These are phyloP conservation scores for Yamadazyma nakazawae DNA, from an alignment of 805 yeast genomes.

Conservation along the genomic window DNA sequence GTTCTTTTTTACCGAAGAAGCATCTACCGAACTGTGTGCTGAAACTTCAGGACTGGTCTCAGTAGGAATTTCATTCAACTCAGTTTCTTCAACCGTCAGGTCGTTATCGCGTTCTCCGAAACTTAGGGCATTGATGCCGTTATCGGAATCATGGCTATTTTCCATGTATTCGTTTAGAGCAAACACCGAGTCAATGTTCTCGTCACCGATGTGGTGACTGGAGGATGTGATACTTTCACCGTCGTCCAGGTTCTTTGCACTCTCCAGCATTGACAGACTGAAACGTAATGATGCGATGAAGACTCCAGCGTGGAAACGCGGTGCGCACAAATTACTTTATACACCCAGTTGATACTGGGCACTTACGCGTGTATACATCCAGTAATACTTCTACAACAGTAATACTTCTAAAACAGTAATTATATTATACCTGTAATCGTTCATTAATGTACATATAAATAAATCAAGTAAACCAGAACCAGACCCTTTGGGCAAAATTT, in stretches of 20 bases:
- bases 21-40: background rate
- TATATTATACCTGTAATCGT: slow-evolving; percentile 24
- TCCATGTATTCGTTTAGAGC: slow-evolving; percentile 3
- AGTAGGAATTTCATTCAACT: background rate
- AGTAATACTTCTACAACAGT: background rate
- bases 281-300: background rate
- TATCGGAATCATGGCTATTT: background rate
- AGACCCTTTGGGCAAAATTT: slow-evolving; percentile 40
- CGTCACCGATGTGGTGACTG: background rate
- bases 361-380: too few species aligned
- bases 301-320: background rate
- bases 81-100: background rate
- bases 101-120: background rate
- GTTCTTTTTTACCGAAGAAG: background rate
- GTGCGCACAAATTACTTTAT: background rate
- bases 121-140: background rate
- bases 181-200: background rate
- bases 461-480: slow-evolving; percentile 37
- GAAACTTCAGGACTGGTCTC: too few species aligned
- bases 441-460: slow-evolving; percentile 1
- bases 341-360: too few species aligned
- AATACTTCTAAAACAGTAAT: too few species aligned
- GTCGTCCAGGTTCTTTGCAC: background rate
- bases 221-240: background rate
- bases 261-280: background rate